phyloP scores from a whole-genome alignment of 331 rosid species.

The Pyracantha coccinea region DNA sequence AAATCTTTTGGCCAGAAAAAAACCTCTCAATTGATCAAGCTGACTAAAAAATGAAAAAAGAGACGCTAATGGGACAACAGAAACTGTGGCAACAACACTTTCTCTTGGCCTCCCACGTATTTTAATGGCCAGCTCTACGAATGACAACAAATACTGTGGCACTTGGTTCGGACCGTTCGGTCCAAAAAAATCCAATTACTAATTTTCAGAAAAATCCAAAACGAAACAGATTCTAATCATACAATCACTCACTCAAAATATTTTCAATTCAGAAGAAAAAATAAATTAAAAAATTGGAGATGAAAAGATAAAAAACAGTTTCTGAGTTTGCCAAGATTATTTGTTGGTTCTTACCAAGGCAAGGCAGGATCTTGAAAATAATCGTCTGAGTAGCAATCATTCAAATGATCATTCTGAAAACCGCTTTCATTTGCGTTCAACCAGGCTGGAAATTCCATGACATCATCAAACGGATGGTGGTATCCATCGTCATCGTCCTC shows the following conservation, averaged over 20 bases:
- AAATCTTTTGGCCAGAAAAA: background rate
- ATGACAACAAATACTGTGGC: background rate
- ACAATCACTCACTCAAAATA: background rate
- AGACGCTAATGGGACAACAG: background rate
- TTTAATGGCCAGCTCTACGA: background rate
- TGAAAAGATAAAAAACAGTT: background rate
- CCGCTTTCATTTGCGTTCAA: conserved; percentile 51
- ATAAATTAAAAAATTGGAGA: background rate
- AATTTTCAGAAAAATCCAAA: background rate
- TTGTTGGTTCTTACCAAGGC: conserved; percentile 53
- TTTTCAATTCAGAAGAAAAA: background rate
- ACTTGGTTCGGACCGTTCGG: background rate
- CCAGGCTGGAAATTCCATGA: conserved; percentile 78
- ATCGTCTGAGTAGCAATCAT: conserved; percentile 37
- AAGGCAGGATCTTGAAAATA: conserved; percentile 50
- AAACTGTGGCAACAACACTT: background rate
- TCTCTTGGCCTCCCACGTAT: background rate
- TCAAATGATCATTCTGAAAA: conserved; percentile 33
- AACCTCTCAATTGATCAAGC: too few species aligned
- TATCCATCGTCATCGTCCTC: conserved; percentile 27
- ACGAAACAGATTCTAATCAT: conserved; percentile 5
- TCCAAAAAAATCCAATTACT: background rate
- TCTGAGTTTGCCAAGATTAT: background rate
- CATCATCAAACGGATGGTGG: conserved; percentile 32
- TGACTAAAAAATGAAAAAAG: background rate